Evolutionary conservation across 495 filamentous ascomycete species (phyloP).

Genomic region (Hypoxylon lenormandii): DNA sequence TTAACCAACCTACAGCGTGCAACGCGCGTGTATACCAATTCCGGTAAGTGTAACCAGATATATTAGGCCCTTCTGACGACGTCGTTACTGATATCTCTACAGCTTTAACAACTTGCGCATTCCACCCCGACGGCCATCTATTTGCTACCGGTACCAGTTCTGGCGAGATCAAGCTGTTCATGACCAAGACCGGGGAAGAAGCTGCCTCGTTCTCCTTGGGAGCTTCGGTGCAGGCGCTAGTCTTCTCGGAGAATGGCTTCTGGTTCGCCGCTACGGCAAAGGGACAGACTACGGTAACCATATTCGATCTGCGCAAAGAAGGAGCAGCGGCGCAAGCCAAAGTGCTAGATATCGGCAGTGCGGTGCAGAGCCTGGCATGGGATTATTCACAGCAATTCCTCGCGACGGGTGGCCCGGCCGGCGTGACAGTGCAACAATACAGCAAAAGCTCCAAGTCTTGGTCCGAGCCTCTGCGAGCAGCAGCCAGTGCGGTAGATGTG

Average conservation of each 20-base stretch:
- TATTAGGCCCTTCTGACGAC: neutral
- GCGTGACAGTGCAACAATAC: conserved; percentile 88
- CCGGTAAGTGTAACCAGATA: conserved; percentile 69
- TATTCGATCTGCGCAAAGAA: conserved; percentile 91
- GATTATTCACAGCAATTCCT: conserved; percentile 97
- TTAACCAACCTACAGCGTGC: conserved; percentile 72
- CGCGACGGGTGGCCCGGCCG: conserved; percentile 80
- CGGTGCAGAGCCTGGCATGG: conserved; percentile 79
- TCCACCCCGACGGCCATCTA: conserved; percentile 97
- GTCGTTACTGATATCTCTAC: conserved; percentile 54
- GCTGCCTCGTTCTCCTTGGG: conserved; percentile 77
- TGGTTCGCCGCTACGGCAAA: conserved; percentile 85
- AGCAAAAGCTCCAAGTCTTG: conserved; percentile 83
- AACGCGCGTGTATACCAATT: conserved; percentile 81
- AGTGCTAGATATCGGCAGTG: conserved; percentile 82
- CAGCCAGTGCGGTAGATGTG: conserved; percentile 76
- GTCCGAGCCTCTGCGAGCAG: conserved; percentile 84
- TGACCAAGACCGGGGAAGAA: conserved; percentile 76
- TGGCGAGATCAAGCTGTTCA: conserved; percentile 85
- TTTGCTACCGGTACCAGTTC: conserved; percentile 81
- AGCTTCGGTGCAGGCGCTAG: conserved; percentile 75
- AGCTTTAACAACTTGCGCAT: conserved; percentile 82
- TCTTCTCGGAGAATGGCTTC: conserved; percentile 97
- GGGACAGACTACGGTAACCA: conserved; percentile 77
- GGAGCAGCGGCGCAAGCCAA: conserved; percentile 80